phyloP scores from a whole-genome alignment of 805 yeast genomes.

The Candida coleopterorum region DNA sequence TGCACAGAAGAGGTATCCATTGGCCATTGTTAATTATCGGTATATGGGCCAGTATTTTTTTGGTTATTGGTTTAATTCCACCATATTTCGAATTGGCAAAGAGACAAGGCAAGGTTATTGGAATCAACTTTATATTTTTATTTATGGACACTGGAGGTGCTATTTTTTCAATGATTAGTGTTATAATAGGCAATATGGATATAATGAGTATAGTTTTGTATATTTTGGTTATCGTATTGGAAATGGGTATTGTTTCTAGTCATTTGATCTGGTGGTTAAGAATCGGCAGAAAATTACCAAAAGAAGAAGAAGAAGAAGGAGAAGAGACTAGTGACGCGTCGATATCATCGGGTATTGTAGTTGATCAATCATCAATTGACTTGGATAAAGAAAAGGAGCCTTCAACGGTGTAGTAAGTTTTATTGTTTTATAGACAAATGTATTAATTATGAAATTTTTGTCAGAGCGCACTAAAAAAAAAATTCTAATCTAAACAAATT shows the following conservation, averaged over 20 bases:
- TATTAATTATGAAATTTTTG: not conserved
- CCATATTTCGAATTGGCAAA: conserved; percentile 83
- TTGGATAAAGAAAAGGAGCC: not conserved
- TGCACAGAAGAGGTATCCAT: conserved; percentile 42
- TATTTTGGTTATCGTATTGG: conserved; percentile 66
- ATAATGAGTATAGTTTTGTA: conserved; percentile 77
- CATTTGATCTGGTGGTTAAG: conserved; percentile 65
- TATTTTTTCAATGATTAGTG: conserved; percentile 58
- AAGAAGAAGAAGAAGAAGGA: conserved; percentile 8
- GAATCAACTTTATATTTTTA: conserved; percentile 80
- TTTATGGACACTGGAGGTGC: conserved; percentile 80
- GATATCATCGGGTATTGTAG: not conserved
- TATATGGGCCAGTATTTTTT: conserved; percentile 66
- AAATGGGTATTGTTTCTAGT: conserved; percentile 68
- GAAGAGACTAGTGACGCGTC: not conserved
- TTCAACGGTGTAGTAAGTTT: not conserved
- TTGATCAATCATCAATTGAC: not conserved
- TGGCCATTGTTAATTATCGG: conserved; percentile 88
- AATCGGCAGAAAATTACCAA: conserved; percentile 29
- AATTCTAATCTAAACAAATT: too few species aligned
- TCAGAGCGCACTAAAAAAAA: not conserved
- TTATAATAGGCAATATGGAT: conserved; percentile 57
- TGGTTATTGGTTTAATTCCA: conserved; percentile 78
- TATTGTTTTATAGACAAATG: too few species aligned
- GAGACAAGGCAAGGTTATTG: conserved; percentile 79